Evolutionary conservation across 805 yeast species (phyloP).

Genomic region (Candida manassasensis): DNA sequence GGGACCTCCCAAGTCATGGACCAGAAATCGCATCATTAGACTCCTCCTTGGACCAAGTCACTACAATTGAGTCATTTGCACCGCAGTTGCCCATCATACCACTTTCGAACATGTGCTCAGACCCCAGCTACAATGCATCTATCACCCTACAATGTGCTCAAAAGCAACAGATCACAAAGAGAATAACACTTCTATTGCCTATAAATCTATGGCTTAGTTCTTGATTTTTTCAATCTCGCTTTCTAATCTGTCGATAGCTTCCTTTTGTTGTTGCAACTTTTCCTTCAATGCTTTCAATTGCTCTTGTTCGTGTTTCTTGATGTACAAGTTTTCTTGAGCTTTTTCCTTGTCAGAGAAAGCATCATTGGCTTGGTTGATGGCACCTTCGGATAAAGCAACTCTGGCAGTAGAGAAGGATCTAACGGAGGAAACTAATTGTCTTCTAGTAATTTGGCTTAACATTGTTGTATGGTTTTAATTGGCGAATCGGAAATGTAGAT

Average conservation of each 20-base stretch:
- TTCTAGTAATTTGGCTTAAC: slow-evolving; percentile 23
- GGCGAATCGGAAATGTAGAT: too few relatives aligned
- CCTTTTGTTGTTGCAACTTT: slow-evolving; percentile 71
- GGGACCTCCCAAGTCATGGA: too few relatives aligned
- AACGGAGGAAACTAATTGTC: slow-evolving; percentile 17
- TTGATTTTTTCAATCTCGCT: slow-evolving; percentile 47
- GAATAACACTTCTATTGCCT: too few relatives aligned
- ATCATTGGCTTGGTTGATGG: slow-evolving; percentile 21
- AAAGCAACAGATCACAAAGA: too few relatives aligned
- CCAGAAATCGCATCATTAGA: too few relatives aligned
- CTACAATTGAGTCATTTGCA: too few relatives aligned
- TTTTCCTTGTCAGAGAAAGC: slow-evolving; percentile 73
- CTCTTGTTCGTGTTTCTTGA: slow-evolving; percentile 87
- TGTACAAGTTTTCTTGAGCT: slow-evolving; percentile 82
- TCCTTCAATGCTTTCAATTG: slow-evolving; percentile 73
- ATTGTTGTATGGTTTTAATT: too few relatives aligned
- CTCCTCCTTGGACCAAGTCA: too few relatives aligned
- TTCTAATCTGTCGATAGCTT: slow-evolving; percentile 47
- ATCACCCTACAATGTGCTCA: too few relatives aligned
- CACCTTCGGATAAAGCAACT: slow-evolving; percentile 21
- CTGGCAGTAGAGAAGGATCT: slow-evolving; percentile 30
- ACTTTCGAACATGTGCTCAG: too few relatives aligned
- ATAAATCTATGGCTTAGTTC: slow-evolving; percentile 25
- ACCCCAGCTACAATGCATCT: too few relatives aligned
- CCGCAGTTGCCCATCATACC: too few relatives aligned